A percentile compares a stretch with the other conserved stretches of the same genome.
phyloP scores from a whole-genome alignment of 805 yeast species.

The Myxozyma nipponensis region DNA sequence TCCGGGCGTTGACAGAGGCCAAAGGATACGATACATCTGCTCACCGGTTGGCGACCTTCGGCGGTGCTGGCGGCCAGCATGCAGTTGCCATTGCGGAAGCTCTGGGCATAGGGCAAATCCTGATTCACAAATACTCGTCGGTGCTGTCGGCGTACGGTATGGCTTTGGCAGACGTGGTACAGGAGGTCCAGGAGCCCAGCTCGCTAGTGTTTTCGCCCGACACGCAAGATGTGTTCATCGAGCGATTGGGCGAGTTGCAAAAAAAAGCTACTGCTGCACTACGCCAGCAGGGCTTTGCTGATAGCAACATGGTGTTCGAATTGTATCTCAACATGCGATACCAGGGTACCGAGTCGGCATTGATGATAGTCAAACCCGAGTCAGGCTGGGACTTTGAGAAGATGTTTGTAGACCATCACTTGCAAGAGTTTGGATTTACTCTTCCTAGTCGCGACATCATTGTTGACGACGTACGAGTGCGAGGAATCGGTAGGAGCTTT shows the following conservation, averaged over 20 bases:
- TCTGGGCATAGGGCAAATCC: constrained; percentile 62
- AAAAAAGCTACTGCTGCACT: constrained; percentile 44
- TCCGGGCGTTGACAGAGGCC: constrained; percentile 78
- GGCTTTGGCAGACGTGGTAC: constrained; percentile 79
- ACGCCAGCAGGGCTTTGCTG: constrained; percentile 51
- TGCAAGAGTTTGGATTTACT: constrained; percentile 69
- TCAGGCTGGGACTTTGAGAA: constrained; percentile 39
- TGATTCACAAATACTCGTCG: constrained; percentile 78
- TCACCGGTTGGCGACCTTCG: constrained; percentile 77
- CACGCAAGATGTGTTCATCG: constrained; percentile 39
- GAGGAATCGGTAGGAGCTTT: constrained; percentile 64
- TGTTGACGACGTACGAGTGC: constrained; percentile 69
- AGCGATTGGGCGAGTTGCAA: constrained; percentile 46
- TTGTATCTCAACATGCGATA: constrained; percentile 73
- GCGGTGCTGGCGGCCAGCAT: constrained; percentile 94
- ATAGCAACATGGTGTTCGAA: constrained; percentile 50
- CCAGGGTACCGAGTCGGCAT: constrained; percentile 83
- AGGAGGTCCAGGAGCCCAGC: constrained; percentile 73
- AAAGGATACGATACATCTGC: constrained; percentile 64
- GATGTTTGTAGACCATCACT: constrained; percentile 54
- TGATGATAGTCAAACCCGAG: constrained; percentile 52
- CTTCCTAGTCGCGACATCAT: constrained; percentile 51
- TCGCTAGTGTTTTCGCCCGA: constrained; percentile 42
- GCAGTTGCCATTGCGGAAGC: constrained; percentile 71
- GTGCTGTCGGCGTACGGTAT: constrained; percentile 86